These are phyloP conservation scores for Tetrahymena elliotti DNA, from an alignment of 73 alveolate genomes.

Conservation along the genomic window DNA sequence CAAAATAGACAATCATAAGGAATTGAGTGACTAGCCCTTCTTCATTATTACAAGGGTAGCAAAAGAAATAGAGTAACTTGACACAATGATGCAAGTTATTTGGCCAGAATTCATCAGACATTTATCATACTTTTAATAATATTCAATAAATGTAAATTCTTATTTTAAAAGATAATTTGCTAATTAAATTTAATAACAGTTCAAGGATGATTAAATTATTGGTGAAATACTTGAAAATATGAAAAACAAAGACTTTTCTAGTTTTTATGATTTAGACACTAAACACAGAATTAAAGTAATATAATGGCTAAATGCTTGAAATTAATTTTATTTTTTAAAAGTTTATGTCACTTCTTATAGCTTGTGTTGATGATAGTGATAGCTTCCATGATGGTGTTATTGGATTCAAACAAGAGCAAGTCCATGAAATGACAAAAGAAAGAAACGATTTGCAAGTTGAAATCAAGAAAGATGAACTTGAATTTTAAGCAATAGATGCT, in stretches of 20 bases:
- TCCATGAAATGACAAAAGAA: background rate
- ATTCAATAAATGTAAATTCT: background rate
- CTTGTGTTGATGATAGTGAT: background rate
- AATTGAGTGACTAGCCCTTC: background rate
- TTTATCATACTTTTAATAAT: background rate
- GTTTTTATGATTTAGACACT: background rate
- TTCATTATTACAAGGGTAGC: background rate
- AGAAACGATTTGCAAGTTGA: background rate
- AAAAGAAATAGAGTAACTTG: background rate
- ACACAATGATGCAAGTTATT: background rate
- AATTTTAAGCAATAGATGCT: background rate
- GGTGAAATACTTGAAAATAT: background rate
- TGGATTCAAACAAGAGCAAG: background rate
- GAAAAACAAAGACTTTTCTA: background rate
- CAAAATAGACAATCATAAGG: background rate
- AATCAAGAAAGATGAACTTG: background rate
- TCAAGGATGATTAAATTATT: background rate
- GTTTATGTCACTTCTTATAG: background rate
- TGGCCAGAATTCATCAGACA: background rate
- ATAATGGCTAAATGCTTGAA: background rate
- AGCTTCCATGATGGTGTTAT: background rate
- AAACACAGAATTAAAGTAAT: background rate
- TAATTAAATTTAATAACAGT: background rate
- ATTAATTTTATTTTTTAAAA: background rate
- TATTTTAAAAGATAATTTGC: background rate